Evolutionary conservation across 495 filamentous ascomycete genomes (phyloP), one percentile per base, ranked within the genome.

Genomic region (Filosporella fistucella): DNA sequence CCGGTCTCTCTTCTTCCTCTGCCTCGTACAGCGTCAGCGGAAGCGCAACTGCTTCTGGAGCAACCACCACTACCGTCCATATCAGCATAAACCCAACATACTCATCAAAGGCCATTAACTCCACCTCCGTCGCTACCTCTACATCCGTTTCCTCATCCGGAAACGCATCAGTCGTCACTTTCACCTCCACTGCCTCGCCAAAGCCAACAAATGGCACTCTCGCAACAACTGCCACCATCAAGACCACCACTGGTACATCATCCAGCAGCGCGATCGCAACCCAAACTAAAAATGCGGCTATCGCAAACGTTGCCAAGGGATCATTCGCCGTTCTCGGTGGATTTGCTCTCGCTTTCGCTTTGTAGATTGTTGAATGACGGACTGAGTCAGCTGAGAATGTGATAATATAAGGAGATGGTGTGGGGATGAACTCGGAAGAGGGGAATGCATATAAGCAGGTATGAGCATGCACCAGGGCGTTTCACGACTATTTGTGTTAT

Each of bases 271-370:
- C 40, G 2, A 0, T 24, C 1, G 0, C 51, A 20, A n/a, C 30
- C 4, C 14, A 17, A 23, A 26, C 51, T 2, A 29, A 16, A 8
- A 56, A 30, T 21, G 54, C 48, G 16, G 54, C 54, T 8, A 40
- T 14, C 12, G 48, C 16, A 11, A 47, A 56, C 40, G 38, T 42
- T 23, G 49, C 41, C 2, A 30, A 43, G 12, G 49, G 54, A 16
- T 23, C 38, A 10, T 20, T 56, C 9, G 49, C 49, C 3, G 30
- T 52, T 37, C 17, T 56, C n/a, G 54, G 48, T 21, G 54, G 48
- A 26, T 18, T 56, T 4, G 30, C 46, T 40, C 40, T 56, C 18
- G 54, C 49, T 29, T 49, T 56, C 25, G 48, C 54, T 35, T 18
- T 56, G 36, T 56, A 52, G 29, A 52, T n/a, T n/a, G n/a, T n/a